A percentile compares a stretch with the other conserved stretches of the same genome.
Conservation (phyloP, 495 filamentous ascomycete genomes). For the Tirmania nivea region DNA sequence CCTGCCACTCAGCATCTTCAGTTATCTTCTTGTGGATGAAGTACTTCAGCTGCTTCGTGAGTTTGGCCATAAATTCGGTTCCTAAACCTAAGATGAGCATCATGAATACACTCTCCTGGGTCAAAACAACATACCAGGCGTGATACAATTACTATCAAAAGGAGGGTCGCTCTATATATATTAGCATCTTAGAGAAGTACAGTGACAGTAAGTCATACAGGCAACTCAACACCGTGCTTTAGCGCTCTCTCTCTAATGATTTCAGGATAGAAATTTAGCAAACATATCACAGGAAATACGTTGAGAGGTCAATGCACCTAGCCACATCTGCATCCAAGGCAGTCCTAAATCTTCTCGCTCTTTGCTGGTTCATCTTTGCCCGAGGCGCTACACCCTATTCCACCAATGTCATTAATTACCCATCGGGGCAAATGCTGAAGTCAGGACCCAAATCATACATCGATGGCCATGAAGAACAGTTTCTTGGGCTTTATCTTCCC, state of each 20-base stretch:
- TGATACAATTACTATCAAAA: slow-evolving; percentile 99
- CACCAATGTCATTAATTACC: not conserved
- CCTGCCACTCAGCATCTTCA: slow-evolving; percentile 93
- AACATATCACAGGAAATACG: too few relatives aligned
- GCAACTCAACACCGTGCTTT: slow-evolving; percentile 68
- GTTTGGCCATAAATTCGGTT: slow-evolving; percentile 93
- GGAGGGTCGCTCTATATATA: slow-evolving; percentile 46
- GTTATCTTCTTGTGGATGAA: slow-evolving; percentile 98
- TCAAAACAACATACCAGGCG: slow-evolving; percentile 36
- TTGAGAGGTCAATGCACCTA: slow-evolving; percentile 18
- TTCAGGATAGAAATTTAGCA: too few relatives aligned
- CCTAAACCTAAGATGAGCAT: slow-evolving; percentile 12
- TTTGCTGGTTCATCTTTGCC: slow-evolving; percentile 99
- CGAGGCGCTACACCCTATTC: slow-evolving; percentile 64
- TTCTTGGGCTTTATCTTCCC: slow-evolving; percentile 96
- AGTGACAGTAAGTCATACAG: slow-evolving; percentile 16
- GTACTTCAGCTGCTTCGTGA: slow-evolving; percentile 86
- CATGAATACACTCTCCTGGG: not conserved
- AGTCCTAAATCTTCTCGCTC: slow-evolving; percentile 83
- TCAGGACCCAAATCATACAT: slow-evolving; percentile 19
- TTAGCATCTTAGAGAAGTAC: not conserved
- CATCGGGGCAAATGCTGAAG: not conserved
- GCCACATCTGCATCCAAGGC: slow-evolving; percentile 77
- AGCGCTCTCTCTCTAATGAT: slow-evolving; percentile 50
- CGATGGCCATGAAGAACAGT: slow-evolving; percentile 98